Evolutionary conservation across 176 grass and related monocot species (phyloP).

Genomic region (Dendrocalamus sinicus): DNA sequence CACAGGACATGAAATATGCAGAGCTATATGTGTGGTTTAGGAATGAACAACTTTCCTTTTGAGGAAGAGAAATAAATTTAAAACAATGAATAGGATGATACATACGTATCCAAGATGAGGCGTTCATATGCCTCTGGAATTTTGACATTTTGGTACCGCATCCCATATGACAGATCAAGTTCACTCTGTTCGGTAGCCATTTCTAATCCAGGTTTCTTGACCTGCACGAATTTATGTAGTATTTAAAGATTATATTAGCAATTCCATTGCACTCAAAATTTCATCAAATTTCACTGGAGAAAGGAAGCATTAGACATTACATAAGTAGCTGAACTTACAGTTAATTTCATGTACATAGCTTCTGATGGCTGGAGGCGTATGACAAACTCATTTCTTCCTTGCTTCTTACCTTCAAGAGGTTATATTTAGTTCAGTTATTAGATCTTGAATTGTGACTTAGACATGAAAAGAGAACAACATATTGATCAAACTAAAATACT

Average conservation of each 20-base stretch:
- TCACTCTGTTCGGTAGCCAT: slow-evolving; percentile 99
- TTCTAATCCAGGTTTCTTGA: slow-evolving; percentile 99
- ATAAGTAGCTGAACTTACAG: slow-evolving; percentile 67
- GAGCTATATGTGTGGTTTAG: neutral
- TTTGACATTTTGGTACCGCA: slow-evolving; percentile 85
- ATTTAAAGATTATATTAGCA: slow-evolving; percentile 22
- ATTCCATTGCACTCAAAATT: slow-evolving; percentile 6
- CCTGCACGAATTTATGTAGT: slow-evolving; percentile 51
- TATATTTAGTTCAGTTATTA: slow-evolving; percentile 36
- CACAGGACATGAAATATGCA: neutral
- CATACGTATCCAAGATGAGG: slow-evolving; percentile 94
- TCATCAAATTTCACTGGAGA: neutral
- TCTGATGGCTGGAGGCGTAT: slow-evolving; percentile 96
- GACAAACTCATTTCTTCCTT: slow-evolving; percentile 99
- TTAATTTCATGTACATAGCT: slow-evolving; percentile 99
- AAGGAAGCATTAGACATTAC: slow-evolving; percentile 3
- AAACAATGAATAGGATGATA: slow-evolving; percentile 9
- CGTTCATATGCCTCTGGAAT: slow-evolving; percentile 99
- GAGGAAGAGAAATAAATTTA: neutral
- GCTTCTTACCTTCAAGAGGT: slow-evolving; percentile 80
- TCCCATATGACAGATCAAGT: slow-evolving; percentile 96
- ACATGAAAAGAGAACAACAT: slow-evolving; percentile 13
- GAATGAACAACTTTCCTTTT: neutral
- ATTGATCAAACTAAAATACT: slow-evolving; percentile 28
- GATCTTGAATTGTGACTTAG: slow-evolving; percentile 23